Base-by-base conservation (phyloP, 1,139 yeast species). In the Diutina ranongensis region DNA sequence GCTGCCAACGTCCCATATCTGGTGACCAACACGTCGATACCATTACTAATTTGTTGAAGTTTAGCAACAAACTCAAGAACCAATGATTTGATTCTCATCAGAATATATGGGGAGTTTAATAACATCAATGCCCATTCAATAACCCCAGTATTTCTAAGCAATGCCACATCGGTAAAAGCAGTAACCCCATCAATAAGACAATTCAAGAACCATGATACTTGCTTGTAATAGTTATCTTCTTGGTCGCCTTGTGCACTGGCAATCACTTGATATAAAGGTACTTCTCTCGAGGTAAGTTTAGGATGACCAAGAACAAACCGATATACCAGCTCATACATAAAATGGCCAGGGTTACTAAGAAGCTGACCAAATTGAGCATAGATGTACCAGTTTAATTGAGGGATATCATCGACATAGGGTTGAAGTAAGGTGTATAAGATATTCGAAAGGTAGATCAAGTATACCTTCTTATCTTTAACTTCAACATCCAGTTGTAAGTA, bases 51-150 rank as follows among this genome's bases (percentile, higher is more conserved):
- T 28, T 65, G 62, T 54, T 80, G 81, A 0, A 83, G 59, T 22
- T 64, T 67, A 50, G 68, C 69, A 3, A 84, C 47, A 12, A 83
- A 63, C 32, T 59, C 59, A 45, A 67, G 57, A 19, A 80, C 61
- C 44, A 64, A 57, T 4, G 62, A 58, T 46, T 67, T 65, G 44
- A 78, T 54, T 44, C 64, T 67, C 40, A 63, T 57, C 42, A 63
- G 66, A 22, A 72, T 52, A 51, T 66, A 76, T 35, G 79, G 78
- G 7, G 78, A 67, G 52, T 73, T 70, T 45, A 65, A 55, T 47
- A 83, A 60, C 49, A 79, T 80, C 55, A 83, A 55, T 2, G 76
- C 56, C 80, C 87, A 79, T 54, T 87, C 96, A 48, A 85, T 61
- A 1, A 81, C 71, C 2, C 79, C 80, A 45, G 65, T 71, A 46